These are phyloP conservation scores for Citrullus mucosospermus DNA, from an alignment of 306 rosid genomes.

Conservation along the genomic window DNA sequence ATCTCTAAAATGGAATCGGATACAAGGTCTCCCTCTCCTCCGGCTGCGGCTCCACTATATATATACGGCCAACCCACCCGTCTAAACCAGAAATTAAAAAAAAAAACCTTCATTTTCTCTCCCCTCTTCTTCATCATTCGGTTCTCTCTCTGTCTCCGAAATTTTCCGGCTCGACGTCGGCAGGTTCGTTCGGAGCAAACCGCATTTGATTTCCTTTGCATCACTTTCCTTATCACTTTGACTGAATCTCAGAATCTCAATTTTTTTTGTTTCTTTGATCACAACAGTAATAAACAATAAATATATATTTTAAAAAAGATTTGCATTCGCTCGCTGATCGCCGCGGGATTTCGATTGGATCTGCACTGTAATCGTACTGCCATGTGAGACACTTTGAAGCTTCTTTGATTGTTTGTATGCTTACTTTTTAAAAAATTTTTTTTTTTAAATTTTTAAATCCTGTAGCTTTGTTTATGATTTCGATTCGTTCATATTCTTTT, in stretches of 20 bases:
- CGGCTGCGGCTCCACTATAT: conserved; percentile 13
- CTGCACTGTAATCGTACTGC: conserved; percentile 15
- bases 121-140: not conserved
- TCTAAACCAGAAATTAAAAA: not conserved
- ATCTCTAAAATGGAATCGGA: not conserved
- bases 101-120: not conserved
- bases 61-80: conserved; percentile 8
- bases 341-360: conserved; percentile 23
- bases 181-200: not conserved
- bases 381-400: not conserved
- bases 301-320: not conserved
- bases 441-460: not conserved
- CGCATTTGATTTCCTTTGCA: not conserved
- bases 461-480: not conserved
- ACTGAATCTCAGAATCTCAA: conserved; percentile 9
- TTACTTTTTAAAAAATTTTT: not conserved
- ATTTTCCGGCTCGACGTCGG: not conserved
- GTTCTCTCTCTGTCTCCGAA: not conserved
- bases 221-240: conserved; percentile 8
- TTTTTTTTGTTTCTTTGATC: not conserved
- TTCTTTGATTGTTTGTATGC: not conserved
- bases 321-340: not conserved
- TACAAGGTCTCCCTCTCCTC: conserved; percentile 10
- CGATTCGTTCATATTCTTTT: not conserved
- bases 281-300: not conserved